phyloP scores from a whole-genome alignment of 805 yeast species.

The Candida sphagnicola region DNA sequence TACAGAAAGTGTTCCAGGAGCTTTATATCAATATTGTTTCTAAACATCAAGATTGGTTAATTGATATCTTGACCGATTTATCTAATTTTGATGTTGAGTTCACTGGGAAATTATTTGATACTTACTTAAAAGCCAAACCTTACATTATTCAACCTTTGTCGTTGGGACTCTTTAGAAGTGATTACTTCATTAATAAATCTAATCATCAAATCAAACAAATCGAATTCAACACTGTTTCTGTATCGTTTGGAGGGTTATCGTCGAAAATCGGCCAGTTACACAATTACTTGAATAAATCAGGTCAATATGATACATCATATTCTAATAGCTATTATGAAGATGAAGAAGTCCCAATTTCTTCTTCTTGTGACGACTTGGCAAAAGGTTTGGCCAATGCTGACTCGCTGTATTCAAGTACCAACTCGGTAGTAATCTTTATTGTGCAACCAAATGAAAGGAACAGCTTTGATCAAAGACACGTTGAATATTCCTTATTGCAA shows the following conservation, averaged over 20 bases:
- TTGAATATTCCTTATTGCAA: constrained; percentile 67
- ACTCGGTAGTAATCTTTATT: constrained; percentile 65
- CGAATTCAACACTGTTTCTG: constrained; percentile 94
- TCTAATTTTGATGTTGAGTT: constrained; percentile 66
- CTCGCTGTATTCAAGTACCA: constrained; percentile 44
- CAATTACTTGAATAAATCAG: constrained; percentile 54
- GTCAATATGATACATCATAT: constrained; percentile 48
- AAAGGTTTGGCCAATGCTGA: constrained; percentile 68
- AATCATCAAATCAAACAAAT: constrained; percentile 70
- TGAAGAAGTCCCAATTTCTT: constrained; percentile 60
- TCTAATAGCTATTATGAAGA: constrained; percentile 41
- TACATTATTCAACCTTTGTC: constrained; percentile 59
- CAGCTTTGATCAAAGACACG: constrained; percentile 83
- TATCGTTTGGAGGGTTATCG: constrained; percentile 90
- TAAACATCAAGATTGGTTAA: constrained; percentile 57
- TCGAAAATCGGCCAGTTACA: constrained; percentile 77
- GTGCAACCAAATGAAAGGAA: constrained; percentile 86
- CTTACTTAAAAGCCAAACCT: constrained; percentile 47
- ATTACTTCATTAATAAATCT: constrained; percentile 58
- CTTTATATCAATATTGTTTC: constrained; percentile 67
- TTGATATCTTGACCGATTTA: constrained; percentile 48
- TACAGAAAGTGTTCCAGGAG: constrained; percentile 68
- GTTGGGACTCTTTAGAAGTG: constrained; percentile 85
- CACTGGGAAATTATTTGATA: constrained; percentile 72
- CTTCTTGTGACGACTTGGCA: constrained; percentile 60